Base-by-base conservation (phyloP, 768 basidiomycete species). In the Dacryopinax spathularia region DNA sequence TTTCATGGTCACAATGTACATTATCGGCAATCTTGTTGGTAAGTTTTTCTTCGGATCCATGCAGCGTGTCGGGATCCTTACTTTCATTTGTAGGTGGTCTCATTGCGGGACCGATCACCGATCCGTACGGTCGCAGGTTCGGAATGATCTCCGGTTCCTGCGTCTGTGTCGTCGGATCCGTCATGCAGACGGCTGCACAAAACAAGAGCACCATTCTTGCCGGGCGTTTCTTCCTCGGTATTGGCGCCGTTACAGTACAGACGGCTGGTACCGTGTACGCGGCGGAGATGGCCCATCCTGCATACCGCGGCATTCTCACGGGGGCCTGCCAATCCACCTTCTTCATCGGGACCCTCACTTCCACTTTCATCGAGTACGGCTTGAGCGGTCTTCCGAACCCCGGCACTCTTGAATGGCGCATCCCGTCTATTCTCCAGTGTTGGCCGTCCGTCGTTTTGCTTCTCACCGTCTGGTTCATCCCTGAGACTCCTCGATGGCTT, bases 401-500 rank as follows among this genome's bases (percentile, higher is more conserved):
- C 62, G 82, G 69, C 69, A 81, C 82, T 27, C 89, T 87, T 87
- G 76, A 87, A 31, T 93, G 91, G 90, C 86, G 92, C 69, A 77
- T 89, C 61, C 89, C 89, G n/a, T 89, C 88, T 13, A 71, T 82
- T 33, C 77, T 89, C 20, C 88, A 93, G 75, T 84, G 75, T 61
- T 70, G 85, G 43, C 88, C 88, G 1, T 84, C 89, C 2, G 64
- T 87, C 64, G 62, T 86, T 60, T 88, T 91, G 72, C 71, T 92
- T 62, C 61, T 67, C 67, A 72, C 92, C 35, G 75, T 92, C 67
- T 82, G 79, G 72, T 84, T 88, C 73, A 79, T 77, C 12, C 90
- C 90, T 33, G 91, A 94, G 73, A 88, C 86, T 0, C 92, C 92
- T 56, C 84, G 90, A 79, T 94, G 80, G 82, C 35, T 62, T 5